These are phyloP conservation scores for Aspergillus amoenus DNA, from an alignment of 2,329 filamentous ascomycete species.

Conservation along the genomic window DNA sequence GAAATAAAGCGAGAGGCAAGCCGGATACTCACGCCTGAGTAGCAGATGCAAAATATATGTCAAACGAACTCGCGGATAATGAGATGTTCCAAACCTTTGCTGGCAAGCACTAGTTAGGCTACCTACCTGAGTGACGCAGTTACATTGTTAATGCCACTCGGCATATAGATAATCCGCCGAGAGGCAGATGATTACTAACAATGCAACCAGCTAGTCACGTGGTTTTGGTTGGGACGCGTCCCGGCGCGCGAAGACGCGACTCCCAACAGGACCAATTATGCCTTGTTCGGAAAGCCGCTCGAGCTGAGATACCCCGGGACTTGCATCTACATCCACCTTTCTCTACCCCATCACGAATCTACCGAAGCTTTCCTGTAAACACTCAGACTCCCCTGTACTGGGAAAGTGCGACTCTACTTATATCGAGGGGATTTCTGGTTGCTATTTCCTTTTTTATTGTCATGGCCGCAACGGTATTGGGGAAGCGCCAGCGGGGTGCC, in stretches of 20 bases:
- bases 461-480: constrained; percentile 44
- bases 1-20: no score
- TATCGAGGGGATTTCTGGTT: not conserved
- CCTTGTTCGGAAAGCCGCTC: constrained; percentile 17
- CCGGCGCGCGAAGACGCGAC: constrained; percentile 14
- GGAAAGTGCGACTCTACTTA: constrained; percentile 3
- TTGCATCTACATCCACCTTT: not conserved
- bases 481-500: constrained; percentile 44
- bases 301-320: not conserved
- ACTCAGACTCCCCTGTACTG: not conserved
- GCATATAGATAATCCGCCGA: constrained; percentile 11
- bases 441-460: constrained; percentile 24
- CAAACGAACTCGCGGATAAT: not conserved
- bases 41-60: not conserved
- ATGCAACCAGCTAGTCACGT: not conserved
- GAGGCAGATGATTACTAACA: not conserved
- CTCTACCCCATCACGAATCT: not conserved
- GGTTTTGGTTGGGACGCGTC: constrained; percentile 5
- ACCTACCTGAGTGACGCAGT: constrained; percentile 18
- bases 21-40: not conserved
- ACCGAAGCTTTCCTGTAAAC: not conserved
- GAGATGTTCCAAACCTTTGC: not conserved
- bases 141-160: not conserved
- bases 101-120: constrained; percentile 11
- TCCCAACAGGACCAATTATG: constrained; percentile 15